Percentiles rank a stretch among this genome's conserved stretches.
Evolutionary conservation across 2,329 filamentous ascomycete genomes (phyloP).

Genomic region (Aureobasidium uvarum): DNA sequence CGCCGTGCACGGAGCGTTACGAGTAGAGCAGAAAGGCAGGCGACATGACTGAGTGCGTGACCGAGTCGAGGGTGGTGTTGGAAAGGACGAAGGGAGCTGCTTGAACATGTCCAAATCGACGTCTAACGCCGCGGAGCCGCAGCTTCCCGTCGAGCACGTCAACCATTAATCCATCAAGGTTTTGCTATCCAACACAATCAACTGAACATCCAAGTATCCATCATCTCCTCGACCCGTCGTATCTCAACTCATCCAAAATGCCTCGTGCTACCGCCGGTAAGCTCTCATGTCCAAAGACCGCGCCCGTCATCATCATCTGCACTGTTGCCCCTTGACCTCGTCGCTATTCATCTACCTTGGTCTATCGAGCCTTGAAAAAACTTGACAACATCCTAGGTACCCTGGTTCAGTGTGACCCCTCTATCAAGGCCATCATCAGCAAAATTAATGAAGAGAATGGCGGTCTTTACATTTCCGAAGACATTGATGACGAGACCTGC

Average conservation of each 20-base stretch:
- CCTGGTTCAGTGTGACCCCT: conserved; percentile 78
- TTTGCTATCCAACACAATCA: not conserved
- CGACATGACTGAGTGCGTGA: not conserved
- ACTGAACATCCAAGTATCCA: not conserved
- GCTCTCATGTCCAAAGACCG: not conserved
- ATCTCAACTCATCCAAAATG: conserved; percentile 28
- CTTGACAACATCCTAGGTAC: conserved; percentile 52
- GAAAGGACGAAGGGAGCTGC: conserved; percentile 8
- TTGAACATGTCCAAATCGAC: not conserved
- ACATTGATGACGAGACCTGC: conserved; percentile 73
- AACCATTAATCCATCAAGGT: conserved; percentile 11
- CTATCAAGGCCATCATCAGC: conserved; percentile 80
- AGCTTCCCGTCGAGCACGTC: not conserved
- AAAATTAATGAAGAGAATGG: conserved; percentile 66
- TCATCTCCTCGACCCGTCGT: not conserved
- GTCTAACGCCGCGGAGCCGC: not conserved
- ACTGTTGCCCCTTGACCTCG: too few species aligned
- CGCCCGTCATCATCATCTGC: not conserved
- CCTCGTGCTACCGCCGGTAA: conserved; percentile 33
- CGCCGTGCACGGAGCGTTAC: not conserved
- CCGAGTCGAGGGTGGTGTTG: not conserved
- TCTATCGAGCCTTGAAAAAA: too few species aligned
- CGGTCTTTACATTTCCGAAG: conserved; percentile 75
- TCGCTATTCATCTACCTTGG: not conserved
- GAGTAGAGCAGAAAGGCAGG: conserved; percentile 5